Base-by-base conservation (phyloP, 495 filamentous ascomycete genomes). In the Aspergillus mulundensis region DNA sequence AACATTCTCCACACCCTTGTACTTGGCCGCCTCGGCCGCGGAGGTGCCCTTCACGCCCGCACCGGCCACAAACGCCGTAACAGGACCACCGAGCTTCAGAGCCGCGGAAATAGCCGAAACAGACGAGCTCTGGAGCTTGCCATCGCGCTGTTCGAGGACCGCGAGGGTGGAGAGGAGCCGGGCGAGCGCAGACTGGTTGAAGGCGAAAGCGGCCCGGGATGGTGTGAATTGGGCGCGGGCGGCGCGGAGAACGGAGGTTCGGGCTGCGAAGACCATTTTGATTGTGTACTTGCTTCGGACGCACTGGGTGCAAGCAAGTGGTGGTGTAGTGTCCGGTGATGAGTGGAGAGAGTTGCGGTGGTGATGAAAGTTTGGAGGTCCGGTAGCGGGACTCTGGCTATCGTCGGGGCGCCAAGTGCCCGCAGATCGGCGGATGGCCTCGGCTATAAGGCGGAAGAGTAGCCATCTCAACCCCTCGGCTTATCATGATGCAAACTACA, bases 21-120 rank as follows among this genome's bases (percentile, higher is more conserved):
- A 87, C 75, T 95, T 95, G 39, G 90, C 90, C 15, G 87, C 91
- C 77, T 96, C 85, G 43, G 86, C 87, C 40, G 92, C 95, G 10
- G 93, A 89, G 3, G 77, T 70, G 20, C 63, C 66, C 71, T 91
- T 91, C 54, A 89, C 81, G 61, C 82, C 86, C 58, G 80, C 80
- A n/a, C 95, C 93, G 28, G 94, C 94, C 39, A 97, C 71, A 62
- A 98, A 92, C 10, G 77, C 94, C 53, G 91, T 92, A 44, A 97
- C 78, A 0, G 88, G 77, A 0, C 91, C 92, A 43, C 94, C 92
- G 4, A 97, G 77, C 67, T 90, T 92, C 68, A 85, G 79, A 19
- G 91, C 95, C 5, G 95, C 94, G 4, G 87, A 90, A 45, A 98
- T 80, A 39, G 91, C 88, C 58, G 90, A 87, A 14, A 97, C 78